Evolutionary conservation across 805 yeast species (phyloP).

Genomic region (Candida alai): DNA sequence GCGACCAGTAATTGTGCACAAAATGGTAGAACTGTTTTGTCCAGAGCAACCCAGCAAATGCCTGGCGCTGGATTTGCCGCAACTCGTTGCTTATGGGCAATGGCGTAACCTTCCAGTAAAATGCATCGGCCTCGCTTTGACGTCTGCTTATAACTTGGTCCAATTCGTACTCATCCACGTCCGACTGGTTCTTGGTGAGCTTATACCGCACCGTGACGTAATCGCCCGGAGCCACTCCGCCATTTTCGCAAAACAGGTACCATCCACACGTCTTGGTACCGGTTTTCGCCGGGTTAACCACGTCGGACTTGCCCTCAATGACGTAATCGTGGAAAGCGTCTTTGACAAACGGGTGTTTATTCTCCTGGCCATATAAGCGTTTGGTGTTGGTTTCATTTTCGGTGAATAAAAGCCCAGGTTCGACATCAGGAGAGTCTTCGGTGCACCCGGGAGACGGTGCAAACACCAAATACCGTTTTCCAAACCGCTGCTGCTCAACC

Average conservation of each 20-base stretch:
- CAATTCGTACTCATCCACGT: conserved; percentile 68
- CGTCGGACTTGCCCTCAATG: conserved; percentile 53
- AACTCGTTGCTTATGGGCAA: conserved; percentile 77
- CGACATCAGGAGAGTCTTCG: conserved; percentile 61
- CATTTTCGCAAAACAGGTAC: conserved; percentile 71
- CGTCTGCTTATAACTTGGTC: conserved; percentile 67
- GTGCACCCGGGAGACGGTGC: conserved; percentile 80
- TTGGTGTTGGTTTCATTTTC: conserved; percentile 82
- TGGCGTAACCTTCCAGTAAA: conserved; percentile 86
- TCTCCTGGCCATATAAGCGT: conserved; percentile 61
- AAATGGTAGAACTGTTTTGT: conserved; percentile 88
- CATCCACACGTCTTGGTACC: conserved; percentile 89
- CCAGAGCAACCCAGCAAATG: conserved; percentile 92
- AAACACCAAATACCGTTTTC: conserved; percentile 60
- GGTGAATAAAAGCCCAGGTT: conserved; percentile 75
- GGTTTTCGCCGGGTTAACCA: conserved; percentile 61
- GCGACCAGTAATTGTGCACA: conserved; percentile 79
- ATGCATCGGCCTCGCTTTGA: conserved; percentile 86
- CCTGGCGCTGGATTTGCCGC: conserved; percentile 84
- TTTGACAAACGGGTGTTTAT: conserved; percentile 58
- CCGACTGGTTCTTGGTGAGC: conserved; percentile 44
- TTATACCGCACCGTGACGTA: conserved; percentile 81
- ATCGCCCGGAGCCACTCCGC: conserved; percentile 82
- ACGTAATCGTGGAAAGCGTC: conserved; percentile 90
- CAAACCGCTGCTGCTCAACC: conserved; percentile 66